Base-by-base conservation (phyloP, 805 yeast genomes). In the Citeromyces nyonsensis region DNA sequence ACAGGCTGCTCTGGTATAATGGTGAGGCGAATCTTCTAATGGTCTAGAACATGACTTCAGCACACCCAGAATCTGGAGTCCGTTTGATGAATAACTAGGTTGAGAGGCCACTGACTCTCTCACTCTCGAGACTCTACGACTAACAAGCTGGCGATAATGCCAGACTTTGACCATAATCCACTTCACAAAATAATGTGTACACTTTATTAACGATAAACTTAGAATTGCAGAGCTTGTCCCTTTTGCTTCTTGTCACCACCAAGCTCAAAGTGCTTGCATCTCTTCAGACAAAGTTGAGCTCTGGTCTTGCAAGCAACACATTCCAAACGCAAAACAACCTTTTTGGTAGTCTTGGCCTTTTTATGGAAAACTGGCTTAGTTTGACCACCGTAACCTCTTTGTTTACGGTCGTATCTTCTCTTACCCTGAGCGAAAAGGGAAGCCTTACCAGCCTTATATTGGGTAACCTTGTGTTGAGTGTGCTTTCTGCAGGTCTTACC, bases 161-260 rank as follows among this genome's bases (percentile, higher is more conserved):
- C n/a, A n/a, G n/a, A n/a, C n/a, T n/a, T n/a, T n/a, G n/a, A n/a
- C n/a, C n/a, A n/a, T n/a, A n/a, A n/a, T n/a, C n/a, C n/a, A n/a
- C n/a, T n/a, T n/a, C n/a, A n/a, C n/a, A n/a, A n/a, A n/a, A n/a
- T n/a, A n/a, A n/a, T 18, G 22, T 18, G 22, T 18, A 18, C 22
- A 18, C 22, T 18, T 18, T 18, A 18, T 18, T 18, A 18, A 13
- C 29, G 31, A 32, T 33, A 38, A 38, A 51, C 66, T 80, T 80
- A 91, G 71, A 91, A 91, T 77, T 91, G 98, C 69, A 91, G 79
- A 68, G 98, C 98, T 73, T 84, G 95, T 69, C 98, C 99, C 85
- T 91, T 91, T 74, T 91, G 96, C 74, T 91, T 91, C 83, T 82
- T 91, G 78, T 91, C 98, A 76, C 99, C 98, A 79, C 98, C 98